phyloP scores from a whole-genome alignment of 148 eudicot genomes.

The Mesembryanthemum crystallinum region DNA sequence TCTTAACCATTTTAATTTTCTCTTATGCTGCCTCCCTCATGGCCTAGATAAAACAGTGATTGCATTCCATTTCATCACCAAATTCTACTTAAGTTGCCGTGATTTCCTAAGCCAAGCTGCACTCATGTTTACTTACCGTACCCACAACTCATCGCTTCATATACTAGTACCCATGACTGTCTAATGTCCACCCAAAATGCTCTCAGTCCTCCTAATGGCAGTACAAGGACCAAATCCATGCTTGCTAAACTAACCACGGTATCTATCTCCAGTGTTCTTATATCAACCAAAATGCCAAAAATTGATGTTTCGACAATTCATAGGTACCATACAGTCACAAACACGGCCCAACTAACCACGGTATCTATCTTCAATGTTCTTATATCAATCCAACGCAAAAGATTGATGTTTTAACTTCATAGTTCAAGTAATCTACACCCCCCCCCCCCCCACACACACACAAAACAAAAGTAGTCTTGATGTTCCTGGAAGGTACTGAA shows the following conservation, averaged over 20 bases:
- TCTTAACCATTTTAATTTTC: background rate
- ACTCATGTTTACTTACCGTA: background rate
- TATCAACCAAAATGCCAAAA: background rate
- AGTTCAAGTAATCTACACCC: no score
- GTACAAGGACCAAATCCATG: background rate
- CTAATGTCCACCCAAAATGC: background rate
- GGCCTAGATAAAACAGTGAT: background rate
- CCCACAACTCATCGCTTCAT: background rate
- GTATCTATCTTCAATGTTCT: no score
- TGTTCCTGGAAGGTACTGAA: no score
- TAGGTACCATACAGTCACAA: background rate
- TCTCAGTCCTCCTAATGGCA: no score
- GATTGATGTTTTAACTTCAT: no score
- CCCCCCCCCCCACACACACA: no score
- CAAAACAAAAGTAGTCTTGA: no score
- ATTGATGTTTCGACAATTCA: background rate
- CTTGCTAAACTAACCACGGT: background rate
- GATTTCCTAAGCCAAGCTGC: background rate
- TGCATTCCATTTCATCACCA: background rate
- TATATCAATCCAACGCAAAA: no score
- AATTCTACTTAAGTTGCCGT: background rate
- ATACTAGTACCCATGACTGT: background rate
- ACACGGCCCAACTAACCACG: no score
- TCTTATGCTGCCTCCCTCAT: background rate
- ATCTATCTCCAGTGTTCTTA: background rate